Evolutionary conservation across 495 filamentous ascomycete species (phyloP).

Genomic region (Lichina pygmaea): DNA sequence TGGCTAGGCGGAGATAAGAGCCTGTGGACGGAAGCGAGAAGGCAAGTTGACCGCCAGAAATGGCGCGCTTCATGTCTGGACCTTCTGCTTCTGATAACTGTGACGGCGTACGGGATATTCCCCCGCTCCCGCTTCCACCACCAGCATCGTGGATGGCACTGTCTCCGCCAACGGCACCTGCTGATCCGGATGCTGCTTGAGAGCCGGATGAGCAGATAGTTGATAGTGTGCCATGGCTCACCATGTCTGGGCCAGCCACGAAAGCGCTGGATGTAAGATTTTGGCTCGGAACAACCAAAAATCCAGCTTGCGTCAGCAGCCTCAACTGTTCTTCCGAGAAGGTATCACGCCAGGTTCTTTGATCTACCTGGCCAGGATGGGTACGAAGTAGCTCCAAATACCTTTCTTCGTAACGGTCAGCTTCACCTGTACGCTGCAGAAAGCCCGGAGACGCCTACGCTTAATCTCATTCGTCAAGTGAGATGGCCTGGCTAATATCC

Average conservation of each 20-base stretch:
- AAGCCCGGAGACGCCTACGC: conserved; percentile 8
- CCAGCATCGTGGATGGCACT: conserved; percentile 24
- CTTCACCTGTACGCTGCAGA: neutral
- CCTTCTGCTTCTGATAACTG: too few species aligned
- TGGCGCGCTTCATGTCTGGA: too few species aligned
- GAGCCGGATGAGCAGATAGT: conserved; percentile 25
- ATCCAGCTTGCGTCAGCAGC: conserved; percentile 40
- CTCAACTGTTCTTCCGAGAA: conserved; percentile 24
- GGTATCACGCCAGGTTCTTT: neutral
- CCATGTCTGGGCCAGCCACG: conserved; percentile 26
- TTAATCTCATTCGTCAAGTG: conserved; percentile 22
- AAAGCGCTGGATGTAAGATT: conserved; percentile 13
- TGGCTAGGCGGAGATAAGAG: conserved; percentile 42
- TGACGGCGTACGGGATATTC: too few species aligned
- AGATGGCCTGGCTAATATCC: conserved; percentile 18
- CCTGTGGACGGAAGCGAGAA: conserved; percentile 52
- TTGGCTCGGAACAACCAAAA: conserved; percentile 24
- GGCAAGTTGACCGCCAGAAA: conserved; percentile 16
- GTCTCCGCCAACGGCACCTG: conserved; percentile 33
- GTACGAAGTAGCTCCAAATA: conserved; percentile 26
- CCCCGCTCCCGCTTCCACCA: conserved; percentile 15
- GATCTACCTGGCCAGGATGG: conserved; percentile 15
- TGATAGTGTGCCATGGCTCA: conserved; percentile 16
- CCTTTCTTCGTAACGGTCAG: conserved; percentile 13
- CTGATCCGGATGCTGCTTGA: conserved; percentile 29